Evolutionary conservation across 169 alveolate genomes (phyloP).

Genomic region (Plasmodium malariae): DNA sequence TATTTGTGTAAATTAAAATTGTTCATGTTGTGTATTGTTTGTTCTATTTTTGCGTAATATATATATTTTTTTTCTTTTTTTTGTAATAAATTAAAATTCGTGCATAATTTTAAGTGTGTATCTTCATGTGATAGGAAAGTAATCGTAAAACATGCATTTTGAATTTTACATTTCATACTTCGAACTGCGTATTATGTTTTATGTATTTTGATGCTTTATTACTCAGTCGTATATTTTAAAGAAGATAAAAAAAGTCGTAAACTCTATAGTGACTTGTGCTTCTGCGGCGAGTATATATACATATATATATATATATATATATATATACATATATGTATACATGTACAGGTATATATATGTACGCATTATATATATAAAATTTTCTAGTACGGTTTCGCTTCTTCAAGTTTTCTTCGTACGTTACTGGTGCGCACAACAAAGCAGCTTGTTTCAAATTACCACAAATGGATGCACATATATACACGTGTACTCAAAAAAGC

Average conservation of each 20-base stretch:
- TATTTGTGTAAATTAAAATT: not conserved
- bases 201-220: too few species aligned
- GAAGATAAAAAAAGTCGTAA: too few species aligned
- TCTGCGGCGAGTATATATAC: not conserved
- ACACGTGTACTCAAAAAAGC: not conserved
- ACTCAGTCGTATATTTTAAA: too few species aligned
- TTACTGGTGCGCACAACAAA: not conserved
- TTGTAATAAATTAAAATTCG: not conserved
- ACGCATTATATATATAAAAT: conserved; percentile 11
- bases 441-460: too few species aligned
- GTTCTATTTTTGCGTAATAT: not conserved
- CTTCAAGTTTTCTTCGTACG: not conserved
- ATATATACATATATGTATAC: conserved; percentile 4
- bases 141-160: too few species aligned
- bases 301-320: conserved; percentile 23
- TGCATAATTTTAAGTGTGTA: not conserved
- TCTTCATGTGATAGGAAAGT: too few species aligned
- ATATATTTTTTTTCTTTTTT: conserved; percentile 16
- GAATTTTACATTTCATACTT: too few species aligned
- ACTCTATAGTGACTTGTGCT: too few species aligned
- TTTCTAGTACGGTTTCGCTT: too few species aligned
- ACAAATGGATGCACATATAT: not conserved
- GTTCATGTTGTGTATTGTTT: not conserved
- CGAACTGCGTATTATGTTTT: too few species aligned
- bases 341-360: conserved; percentile 13